Percentiles rank a stretch among this genome's conserved stretches.
These are phyloP conservation scores for Euphorbia pulcherrima DNA, from an alignment of 345 rosid genomes.

Conservation along the genomic window DNA sequence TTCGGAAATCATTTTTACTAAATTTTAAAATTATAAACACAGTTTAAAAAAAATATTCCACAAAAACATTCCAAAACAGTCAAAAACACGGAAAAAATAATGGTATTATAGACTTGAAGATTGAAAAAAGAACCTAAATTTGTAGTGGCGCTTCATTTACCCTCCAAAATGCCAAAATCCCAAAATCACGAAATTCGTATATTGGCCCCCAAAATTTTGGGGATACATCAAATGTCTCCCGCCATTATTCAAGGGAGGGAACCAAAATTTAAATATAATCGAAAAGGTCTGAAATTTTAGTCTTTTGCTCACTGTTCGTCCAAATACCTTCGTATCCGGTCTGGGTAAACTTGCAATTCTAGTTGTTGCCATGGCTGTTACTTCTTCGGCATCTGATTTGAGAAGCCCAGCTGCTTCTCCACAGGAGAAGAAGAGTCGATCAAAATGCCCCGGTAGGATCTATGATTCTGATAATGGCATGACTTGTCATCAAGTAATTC, in stretches of 20 bases:
- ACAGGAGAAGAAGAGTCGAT: constrained; percentile 22
- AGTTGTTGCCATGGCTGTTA: constrained; percentile 28
- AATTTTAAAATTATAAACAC: no score
- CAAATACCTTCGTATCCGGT: not conserved
- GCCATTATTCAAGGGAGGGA: constrained; percentile 8
- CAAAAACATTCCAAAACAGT: no score
- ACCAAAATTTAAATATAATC: not conserved
- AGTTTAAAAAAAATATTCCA: no score
- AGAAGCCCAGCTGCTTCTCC: not conserved
- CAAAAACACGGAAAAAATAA: no score
- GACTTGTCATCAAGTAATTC: no score
- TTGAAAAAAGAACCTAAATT: constrained; percentile 10
- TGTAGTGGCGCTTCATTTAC: constrained; percentile 5
- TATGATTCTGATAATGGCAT: no score
- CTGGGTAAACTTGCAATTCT: not conserved
- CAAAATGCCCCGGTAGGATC: no score
- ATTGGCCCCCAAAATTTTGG: constrained; percentile 3
- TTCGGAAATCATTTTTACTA: no score
- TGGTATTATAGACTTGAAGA: no score
- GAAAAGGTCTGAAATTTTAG: not conserved
- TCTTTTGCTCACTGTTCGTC: not conserved
- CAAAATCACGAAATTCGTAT: not conserved
- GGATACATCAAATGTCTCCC: constrained; percentile 5
- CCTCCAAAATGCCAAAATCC: constrained; percentile 14
- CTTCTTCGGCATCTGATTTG: constrained; percentile 18